A percentile compares a stretch with the other conserved stretches of the same genome.
phyloP scores from a whole-genome alignment of 768 basidiomycete genomes.

The Pleurotus sapidus region DNA sequence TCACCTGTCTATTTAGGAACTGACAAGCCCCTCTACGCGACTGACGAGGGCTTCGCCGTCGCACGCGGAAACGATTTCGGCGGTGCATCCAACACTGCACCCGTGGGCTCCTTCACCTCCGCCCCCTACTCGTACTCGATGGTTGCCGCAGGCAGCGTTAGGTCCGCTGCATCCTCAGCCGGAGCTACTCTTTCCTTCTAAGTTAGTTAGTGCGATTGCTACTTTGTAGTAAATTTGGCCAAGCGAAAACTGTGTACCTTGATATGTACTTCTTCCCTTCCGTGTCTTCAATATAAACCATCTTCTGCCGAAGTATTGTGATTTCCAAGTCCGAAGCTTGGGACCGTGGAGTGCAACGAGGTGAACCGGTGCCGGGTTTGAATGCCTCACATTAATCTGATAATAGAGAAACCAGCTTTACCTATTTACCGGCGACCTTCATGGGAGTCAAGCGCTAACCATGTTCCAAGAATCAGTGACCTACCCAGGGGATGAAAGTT shows the following conservation, averaged over 20 bases:
- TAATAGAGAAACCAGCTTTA: slow-evolving; percentile 2
- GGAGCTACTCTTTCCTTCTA: slow-evolving; percentile 29
- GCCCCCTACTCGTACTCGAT: slow-evolving; percentile 33
- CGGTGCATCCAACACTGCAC: slow-evolving; percentile 28
- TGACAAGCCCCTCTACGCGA: slow-evolving; percentile 37
- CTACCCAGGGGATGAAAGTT: slow-evolving; percentile 36
- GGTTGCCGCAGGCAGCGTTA: slow-evolving; percentile 21
- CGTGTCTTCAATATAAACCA: neutral
- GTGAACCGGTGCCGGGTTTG: neutral
- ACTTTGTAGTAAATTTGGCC: too few species aligned
- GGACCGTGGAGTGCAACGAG: neutral
- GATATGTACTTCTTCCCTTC: neutral
- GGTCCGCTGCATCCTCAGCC: slow-evolving; percentile 23
- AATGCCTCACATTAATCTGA: neutral
- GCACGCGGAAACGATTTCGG: slow-evolving; percentile 35
- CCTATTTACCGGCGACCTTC: slow-evolving; percentile 6
- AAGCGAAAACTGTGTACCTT: neutral
- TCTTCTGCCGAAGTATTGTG: neutral
- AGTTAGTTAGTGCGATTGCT: neutral
- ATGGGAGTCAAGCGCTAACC: slow-evolving; percentile 5
- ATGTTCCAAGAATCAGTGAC: slow-evolving; percentile 19
- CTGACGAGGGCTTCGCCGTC: slow-evolving; percentile 39
- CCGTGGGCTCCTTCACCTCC: slow-evolving; percentile 25
- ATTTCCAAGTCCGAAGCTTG: neutral
- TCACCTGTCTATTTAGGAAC: slow-evolving; percentile 17